A percentile compares a stretch with the other conserved stretches of the same genome.
phyloP scores from a whole-genome alignment of 345 rosid species.

The Aegle marmelos region DNA sequence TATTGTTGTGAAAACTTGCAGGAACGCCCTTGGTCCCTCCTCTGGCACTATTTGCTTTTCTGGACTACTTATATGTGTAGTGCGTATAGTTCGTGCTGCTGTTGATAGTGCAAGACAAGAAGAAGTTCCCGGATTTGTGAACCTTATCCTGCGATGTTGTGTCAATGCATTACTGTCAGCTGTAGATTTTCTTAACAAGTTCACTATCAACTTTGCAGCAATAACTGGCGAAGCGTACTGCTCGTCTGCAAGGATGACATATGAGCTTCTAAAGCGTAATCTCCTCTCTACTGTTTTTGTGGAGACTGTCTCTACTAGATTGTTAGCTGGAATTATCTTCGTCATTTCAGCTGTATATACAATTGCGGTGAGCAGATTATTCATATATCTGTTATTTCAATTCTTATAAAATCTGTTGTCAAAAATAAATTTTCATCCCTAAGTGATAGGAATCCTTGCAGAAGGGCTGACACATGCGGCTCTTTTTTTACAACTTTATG shows the following conservation, averaged over 20 bases:
- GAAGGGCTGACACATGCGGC: neutral
- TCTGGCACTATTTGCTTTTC: conserved; percentile 87
- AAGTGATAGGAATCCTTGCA: neutral
- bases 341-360: conserved; percentile 83
- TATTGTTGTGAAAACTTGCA: conserved; percentile 30
- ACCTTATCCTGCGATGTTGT: conserved; percentile 56
- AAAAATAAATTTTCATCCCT: neutral
- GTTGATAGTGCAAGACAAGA: conserved; percentile 83
- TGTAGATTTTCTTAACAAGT: conserved; percentile 81
- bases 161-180: conserved; percentile 57
- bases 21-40: conserved; percentile 88
- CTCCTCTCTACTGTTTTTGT: conserved; percentile 89
- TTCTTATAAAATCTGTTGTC: neutral
- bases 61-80: conserved; percentile 65
- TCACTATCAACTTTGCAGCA: conserved; percentile 88
- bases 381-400: neutral
- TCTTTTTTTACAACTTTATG: neutral
- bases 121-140: conserved; percentile 63
- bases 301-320: conserved; percentile 78
- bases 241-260: conserved; percentile 84
- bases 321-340: conserved; percentile 65
- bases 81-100: conserved; percentile 74
- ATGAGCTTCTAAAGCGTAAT: conserved; percentile 81
- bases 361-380: conserved; percentile 48
- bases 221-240: conserved; percentile 92